Conservation (phyloP, 2,329 filamentous ascomycete genomes). For the Cladophialophora exuberans region DNA sequence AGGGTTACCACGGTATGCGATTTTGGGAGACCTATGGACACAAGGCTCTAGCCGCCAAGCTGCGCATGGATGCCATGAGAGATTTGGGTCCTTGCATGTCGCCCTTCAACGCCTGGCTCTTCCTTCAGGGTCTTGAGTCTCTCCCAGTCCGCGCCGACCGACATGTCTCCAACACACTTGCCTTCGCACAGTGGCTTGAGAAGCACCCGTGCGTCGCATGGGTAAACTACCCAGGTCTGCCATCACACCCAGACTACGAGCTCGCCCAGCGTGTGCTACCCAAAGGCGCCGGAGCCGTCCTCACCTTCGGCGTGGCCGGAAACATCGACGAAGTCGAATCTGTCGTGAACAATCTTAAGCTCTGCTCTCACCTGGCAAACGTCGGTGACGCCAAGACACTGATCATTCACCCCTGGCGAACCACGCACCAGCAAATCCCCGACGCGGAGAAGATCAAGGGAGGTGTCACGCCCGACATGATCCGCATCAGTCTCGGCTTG, state of each 20-base stretch:
- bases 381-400: conserved; percentile 89
- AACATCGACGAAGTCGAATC: conserved; percentile 77
- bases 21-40: conserved; percentile 91
- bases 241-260: conserved; percentile 77
- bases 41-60: conserved; percentile 79
- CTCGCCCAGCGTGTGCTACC: conserved; percentile 83
- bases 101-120: conserved; percentile 89
- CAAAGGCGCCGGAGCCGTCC: conserved; percentile 84
- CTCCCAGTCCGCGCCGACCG: conserved; percentile 82
- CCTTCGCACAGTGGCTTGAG: conserved; percentile 82
- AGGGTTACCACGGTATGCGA: conserved; percentile 88
- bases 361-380: conserved; percentile 96
- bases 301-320: conserved; percentile 92
- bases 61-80: conserved; percentile 85
- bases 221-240: conserved; percentile 90
- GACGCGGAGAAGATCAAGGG: conserved; percentile 75
- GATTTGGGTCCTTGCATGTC: conserved; percentile 82
- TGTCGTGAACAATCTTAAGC: conserved; percentile 90
- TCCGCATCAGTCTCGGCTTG: conserved; percentile 86
- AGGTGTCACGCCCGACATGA: conserved; percentile 80
- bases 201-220: conserved; percentile 80
- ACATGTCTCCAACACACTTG: conserved; percentile 80
- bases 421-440: conserved; percentile 83
- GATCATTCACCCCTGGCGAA: conserved; percentile 86
- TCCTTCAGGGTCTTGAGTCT: conserved; percentile 86